These are phyloP conservation scores for Globisporangium mamillatum DNA, from an alignment of 352 stramenopile species.

Conservation along the genomic window DNA sequence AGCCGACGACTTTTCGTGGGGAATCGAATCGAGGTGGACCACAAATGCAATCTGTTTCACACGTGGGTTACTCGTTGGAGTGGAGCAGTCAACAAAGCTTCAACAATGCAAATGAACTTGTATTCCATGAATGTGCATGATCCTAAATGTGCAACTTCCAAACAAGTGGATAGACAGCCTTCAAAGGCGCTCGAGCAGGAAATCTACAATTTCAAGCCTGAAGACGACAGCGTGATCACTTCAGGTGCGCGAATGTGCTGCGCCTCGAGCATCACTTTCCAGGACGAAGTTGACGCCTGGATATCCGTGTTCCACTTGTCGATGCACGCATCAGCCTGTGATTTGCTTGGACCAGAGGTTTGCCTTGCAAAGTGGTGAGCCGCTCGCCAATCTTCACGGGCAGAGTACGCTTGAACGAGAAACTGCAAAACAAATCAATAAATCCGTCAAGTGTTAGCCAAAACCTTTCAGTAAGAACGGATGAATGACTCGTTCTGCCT, in stretches of 20 bases:
- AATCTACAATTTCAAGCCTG: background rate
- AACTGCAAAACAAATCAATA: slow-evolving; percentile 3
- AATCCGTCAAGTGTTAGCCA: background rate
- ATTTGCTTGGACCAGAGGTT: background rate
- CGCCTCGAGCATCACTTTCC: slow-evolving; percentile 12
- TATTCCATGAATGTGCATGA: background rate
- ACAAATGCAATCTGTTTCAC: background rate
- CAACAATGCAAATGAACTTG: background rate
- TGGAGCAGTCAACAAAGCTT: background rate
- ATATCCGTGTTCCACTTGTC: slow-evolving; percentile 17
- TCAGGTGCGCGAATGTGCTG: slow-evolving; percentile 18
- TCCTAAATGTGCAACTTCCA: background rate
- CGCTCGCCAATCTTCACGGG: slow-evolving; percentile 15
- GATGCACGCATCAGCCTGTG: background rate
- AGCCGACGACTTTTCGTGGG: slow-evolving; percentile 4
- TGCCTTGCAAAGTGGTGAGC: slow-evolving; percentile 11
- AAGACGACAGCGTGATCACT: slow-evolving; percentile 5
- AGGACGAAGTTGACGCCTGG: slow-evolving; percentile 11
- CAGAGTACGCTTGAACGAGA: slow-evolving; percentile 15
- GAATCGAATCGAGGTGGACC: background rate
- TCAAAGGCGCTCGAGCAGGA: background rate
- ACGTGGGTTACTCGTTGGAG: too few species aligned
- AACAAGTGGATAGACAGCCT: background rate
- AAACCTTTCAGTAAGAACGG: background rate
- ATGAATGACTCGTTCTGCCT: background rate